Evolutionary conservation across 2,329 filamentous ascomycete genomes (phyloP), one percentile per base, ranked within the genome.

Genomic region (Ilyonectria robusta): DNA sequence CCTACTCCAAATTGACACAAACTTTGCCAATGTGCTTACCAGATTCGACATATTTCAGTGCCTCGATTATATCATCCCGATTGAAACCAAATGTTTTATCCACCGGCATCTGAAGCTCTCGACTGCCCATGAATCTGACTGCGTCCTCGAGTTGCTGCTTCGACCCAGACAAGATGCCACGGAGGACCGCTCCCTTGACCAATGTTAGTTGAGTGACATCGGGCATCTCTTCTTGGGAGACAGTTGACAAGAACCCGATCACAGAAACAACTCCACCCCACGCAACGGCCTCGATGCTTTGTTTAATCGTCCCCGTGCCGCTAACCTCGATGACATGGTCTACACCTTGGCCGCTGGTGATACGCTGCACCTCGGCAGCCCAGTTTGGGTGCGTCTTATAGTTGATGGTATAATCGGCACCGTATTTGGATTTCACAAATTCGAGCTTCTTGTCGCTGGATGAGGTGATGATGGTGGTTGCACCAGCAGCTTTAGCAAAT

Each of bases 371-470:
- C 57, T 86, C 83, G 3, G 76, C 73, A 5, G 79, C 80, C 85
- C 86, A 86, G 63, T 84, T 68, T 0, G 83, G 81, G 1, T 72
- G 79, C 2, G 76, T 83, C 59, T 80, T 82, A 75, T 87, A 87
- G 75, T 88, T 88, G 77, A 88, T 83, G 3, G 77, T 79, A 58
- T 83, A 73, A 56, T 84, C 81, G 2, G 83, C 84, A 11, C 85
- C 84, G 21, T 78, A 76, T 11, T 71, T 76, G 2, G 74, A 65
- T 67, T 79, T 78, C 7, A 78, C 80, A 5, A 74, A 48, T 6
- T 77, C 70, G 6, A 87, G 79, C 69, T 88, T 88, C 3, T 78
- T 69, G 67, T 87, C 83, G 5, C 82, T 84, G 1, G 86, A 87
- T 1, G 84, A 86, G 0, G 84, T 87, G 57, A 86, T 81, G 42